A percentile compares a stretch with the other conserved stretches of the same genome.
phyloP scores from a whole-genome alignment of 306 rosid genomes.

The Begonia loranthoides region DNA sequence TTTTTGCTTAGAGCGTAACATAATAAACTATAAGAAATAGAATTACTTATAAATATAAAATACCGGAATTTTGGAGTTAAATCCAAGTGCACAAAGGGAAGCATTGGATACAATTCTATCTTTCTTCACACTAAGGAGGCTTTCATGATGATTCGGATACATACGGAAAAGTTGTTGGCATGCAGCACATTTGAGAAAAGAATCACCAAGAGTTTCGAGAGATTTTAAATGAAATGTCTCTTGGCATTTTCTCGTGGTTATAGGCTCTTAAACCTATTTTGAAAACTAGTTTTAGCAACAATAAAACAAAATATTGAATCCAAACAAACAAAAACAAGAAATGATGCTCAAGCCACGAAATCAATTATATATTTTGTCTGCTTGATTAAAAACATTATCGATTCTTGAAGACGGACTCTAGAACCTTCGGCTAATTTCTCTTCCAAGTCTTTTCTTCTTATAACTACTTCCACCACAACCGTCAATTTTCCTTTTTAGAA shows the following conservation, averaged over 20 bases:
- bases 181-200: constrained; percentile 71
- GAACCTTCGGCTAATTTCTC: too few relatives aligned
- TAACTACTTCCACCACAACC: too few relatives aligned
- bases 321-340: too few relatives aligned
- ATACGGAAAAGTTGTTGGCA: constrained; percentile 51
- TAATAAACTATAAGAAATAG: too few relatives aligned
- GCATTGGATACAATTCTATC: constrained; percentile 58
- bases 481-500: too few relatives aligned
- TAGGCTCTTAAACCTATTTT: constrained; percentile 73
- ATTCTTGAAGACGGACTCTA: too few relatives aligned
- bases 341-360: too few relatives aligned
- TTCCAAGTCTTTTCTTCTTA: too few relatives aligned
- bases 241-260: constrained; percentile 57
- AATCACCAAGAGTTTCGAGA: constrained; percentile 86
- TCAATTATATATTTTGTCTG: too few relatives aligned
- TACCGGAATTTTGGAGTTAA: constrained; percentile 48
- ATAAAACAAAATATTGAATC: too few relatives aligned
- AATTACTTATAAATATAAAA: background rate
- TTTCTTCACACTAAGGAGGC: constrained; percentile 58
- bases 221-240: constrained; percentile 74
- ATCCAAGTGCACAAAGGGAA: constrained; percentile 48
- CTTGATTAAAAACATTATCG: too few relatives aligned
- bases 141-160: constrained; percentile 50
- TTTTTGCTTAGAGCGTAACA: too few relatives aligned
- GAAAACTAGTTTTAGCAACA: background rate